phyloP scores from a whole-genome alignment of 257 asterid species.

The Solanum peruvianum region DNA sequence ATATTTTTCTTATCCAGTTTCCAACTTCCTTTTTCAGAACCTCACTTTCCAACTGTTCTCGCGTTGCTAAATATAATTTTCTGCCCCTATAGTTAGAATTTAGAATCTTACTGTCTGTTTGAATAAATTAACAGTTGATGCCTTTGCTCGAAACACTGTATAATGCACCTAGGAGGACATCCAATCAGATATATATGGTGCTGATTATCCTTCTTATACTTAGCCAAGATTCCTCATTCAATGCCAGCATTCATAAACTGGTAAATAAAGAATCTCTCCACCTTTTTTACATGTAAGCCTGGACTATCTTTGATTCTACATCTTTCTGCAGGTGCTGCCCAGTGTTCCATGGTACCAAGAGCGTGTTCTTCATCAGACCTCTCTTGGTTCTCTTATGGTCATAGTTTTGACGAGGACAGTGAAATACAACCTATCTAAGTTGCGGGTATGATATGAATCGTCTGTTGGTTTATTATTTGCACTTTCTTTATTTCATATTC shows the following conservation, averaged over 20 bases:
- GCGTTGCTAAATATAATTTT: not conserved
- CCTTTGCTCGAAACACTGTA: slow-evolving; percentile 94
- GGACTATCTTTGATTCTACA: slow-evolving; percentile 6
- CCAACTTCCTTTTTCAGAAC: not conserved
- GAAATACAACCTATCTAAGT: slow-evolving; percentile 54
- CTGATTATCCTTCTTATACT: slow-evolving; percentile 78
- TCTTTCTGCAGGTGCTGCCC: slow-evolving; percentile 51
- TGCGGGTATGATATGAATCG: slow-evolving; percentile 36
- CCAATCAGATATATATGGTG: slow-evolving; percentile 94
- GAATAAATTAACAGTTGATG: slow-evolving; percentile 53
- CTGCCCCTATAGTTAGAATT: not conserved
- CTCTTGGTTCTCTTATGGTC: slow-evolving; percentile 75
- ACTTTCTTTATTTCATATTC: not conserved
- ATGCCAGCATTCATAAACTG: slow-evolving; percentile 75
- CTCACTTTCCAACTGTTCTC: not conserved
- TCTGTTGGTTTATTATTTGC: not conserved
- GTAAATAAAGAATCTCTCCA: slow-evolving; percentile 22
- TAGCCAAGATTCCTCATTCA: slow-evolving; percentile 93
- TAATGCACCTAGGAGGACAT: slow-evolving; percentile 67
- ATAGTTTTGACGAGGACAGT: slow-evolving; percentile 68
- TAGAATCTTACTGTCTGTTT: slow-evolving; percentile 6
- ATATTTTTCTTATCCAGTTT: not conserved
- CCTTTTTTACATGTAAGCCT: not conserved
- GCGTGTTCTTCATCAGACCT: slow-evolving; percentile 39
- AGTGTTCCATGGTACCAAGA: slow-evolving; percentile 58